These are phyloP conservation scores for Ophidiomyces ophidiicola DNA, from an alignment of 2,329 filamentous ascomycete genomes.

Conservation along the genomic window DNA sequence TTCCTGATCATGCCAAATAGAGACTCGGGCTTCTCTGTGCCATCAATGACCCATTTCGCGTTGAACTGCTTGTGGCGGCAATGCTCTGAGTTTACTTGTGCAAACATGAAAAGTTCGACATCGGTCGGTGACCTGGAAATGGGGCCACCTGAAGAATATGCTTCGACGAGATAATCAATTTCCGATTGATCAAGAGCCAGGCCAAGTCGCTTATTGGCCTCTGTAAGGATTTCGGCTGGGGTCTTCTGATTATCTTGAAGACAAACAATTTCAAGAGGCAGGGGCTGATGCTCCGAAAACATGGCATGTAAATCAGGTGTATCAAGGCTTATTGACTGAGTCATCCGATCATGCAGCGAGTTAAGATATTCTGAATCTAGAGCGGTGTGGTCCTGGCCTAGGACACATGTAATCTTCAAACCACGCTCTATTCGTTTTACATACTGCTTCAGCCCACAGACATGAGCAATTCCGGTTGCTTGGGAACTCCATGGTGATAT, in stretches of 20 bases:
- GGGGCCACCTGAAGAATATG: conserved; percentile 53
- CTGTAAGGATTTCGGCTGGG: conserved; percentile 60
- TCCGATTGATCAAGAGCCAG: conserved; percentile 78
- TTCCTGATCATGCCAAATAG: conserved; percentile 95
- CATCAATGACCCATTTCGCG: conserved; percentile 89
- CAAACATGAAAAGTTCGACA: conserved; percentile 98
- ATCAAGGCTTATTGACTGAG: conserved; percentile 59
- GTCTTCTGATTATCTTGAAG: conserved; percentile 54
- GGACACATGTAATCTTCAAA: conserved; percentile 55
- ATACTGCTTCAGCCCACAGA: conserved; percentile 66
- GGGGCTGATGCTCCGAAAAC: conserved; percentile 59
- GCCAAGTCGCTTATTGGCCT: conserved; percentile 73
- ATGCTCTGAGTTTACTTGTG: conserved; percentile 97
- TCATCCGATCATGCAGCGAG: conserved; percentile 86
- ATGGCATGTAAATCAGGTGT: conserved; percentile 61
- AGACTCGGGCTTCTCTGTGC: conserved; percentile 61
- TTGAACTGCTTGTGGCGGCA: conserved; percentile 89
- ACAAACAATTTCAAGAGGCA: conserved; percentile 60
- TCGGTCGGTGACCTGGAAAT: conserved; percentile 60
- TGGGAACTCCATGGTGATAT: conserved; percentile 97
- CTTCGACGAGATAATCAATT: conserved; percentile 86
- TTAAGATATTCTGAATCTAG: conserved; percentile 49
- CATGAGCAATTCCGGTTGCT: conserved; percentile 83
- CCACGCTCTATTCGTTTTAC: conserved; percentile 76
- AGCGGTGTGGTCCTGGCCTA: conserved; percentile 46